phyloP scores from a whole-genome alignment of 169 alveolate genomes.

The Eimeria praecox region DNA sequence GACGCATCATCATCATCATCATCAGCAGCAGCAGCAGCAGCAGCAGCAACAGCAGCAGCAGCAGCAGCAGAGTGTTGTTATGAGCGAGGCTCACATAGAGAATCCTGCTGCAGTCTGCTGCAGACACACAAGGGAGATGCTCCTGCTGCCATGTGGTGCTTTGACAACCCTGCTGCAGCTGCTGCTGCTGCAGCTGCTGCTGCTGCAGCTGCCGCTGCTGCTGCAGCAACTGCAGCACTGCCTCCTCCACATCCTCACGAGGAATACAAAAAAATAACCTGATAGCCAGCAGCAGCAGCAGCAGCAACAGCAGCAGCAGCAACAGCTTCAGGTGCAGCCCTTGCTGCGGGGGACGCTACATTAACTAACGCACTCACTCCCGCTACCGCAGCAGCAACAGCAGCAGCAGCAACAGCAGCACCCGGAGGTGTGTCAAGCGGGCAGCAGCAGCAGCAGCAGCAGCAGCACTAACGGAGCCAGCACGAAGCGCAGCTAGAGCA shows the following conservation, averaged over 20 bases:
- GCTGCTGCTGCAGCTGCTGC: conserved; percentile 4
- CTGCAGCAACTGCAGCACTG: conserved; percentile 35
- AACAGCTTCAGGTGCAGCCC: background rate
- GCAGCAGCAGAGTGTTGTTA: background rate
- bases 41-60: background rate
- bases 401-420: no score
- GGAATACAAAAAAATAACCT: conserved; percentile 44
- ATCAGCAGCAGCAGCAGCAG: background rate
- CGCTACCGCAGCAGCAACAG: conserved; percentile 4
- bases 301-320: conserved; percentile 40
- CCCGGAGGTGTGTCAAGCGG: no score
- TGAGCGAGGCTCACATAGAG: background rate
- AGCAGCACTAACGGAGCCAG: background rate
- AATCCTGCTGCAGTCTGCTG: background rate
- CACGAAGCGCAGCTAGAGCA: background rate
- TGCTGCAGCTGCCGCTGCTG: background rate
- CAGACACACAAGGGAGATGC: background rate
- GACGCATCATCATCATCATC: background rate
- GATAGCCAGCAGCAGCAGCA: background rate
- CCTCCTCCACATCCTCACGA: conserved; percentile 43
- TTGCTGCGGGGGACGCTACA: background rate
- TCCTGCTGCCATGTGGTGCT: background rate
- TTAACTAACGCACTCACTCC: background rate
- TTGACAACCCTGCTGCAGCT: background rate
- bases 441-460: background rate